These are phyloP conservation scores for Aphanocladium album DNA, from an alignment of 2,329 filamentous ascomycete species.

Conservation along the genomic window DNA sequence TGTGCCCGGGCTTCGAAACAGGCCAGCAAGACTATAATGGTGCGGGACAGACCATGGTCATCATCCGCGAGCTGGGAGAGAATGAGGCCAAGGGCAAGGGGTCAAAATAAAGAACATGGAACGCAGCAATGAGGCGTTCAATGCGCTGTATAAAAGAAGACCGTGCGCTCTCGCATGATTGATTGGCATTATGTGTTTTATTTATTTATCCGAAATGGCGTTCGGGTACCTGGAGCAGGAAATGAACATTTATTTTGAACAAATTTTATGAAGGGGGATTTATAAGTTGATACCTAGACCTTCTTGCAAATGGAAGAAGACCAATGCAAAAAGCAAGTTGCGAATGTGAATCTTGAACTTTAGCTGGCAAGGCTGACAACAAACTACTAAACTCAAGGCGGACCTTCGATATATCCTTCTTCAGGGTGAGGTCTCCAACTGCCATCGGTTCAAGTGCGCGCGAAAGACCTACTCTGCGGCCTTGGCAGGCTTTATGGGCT, in stretches of 20 bases:
- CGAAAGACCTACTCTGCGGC: constrained; percentile 38
- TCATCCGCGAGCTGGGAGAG: constrained; percentile 78
- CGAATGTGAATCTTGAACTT: background rate
- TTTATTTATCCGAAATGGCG: constrained; percentile 15
- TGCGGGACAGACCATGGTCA: constrained; percentile 69
- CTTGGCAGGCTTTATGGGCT: constrained; percentile 38
- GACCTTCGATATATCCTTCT: background rate
- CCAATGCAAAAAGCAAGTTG: background rate
- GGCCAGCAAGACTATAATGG: constrained; percentile 73
- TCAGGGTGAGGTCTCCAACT: constrained; percentile 21
- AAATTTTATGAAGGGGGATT: background rate
- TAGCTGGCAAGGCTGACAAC: no score
- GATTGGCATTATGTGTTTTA: constrained; percentile 2
- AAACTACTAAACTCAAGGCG: no score
- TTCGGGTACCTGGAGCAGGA: constrained; percentile 10
- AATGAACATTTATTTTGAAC: constrained; percentile 2
- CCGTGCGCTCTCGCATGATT: background rate
- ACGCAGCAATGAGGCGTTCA: background rate
- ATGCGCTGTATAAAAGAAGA: background rate
- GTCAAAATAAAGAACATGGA: constrained; percentile 48
- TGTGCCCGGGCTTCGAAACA: constrained; percentile 84
- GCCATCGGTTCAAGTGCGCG: constrained; percentile 26
- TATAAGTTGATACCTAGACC: constrained; percentile 2
- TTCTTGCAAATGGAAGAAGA: background rate
- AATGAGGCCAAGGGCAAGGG: constrained; percentile 85